phyloP scores from a whole-genome alignment of 352 stramenopile genomes.

The Phytophthora vignae region DNA sequence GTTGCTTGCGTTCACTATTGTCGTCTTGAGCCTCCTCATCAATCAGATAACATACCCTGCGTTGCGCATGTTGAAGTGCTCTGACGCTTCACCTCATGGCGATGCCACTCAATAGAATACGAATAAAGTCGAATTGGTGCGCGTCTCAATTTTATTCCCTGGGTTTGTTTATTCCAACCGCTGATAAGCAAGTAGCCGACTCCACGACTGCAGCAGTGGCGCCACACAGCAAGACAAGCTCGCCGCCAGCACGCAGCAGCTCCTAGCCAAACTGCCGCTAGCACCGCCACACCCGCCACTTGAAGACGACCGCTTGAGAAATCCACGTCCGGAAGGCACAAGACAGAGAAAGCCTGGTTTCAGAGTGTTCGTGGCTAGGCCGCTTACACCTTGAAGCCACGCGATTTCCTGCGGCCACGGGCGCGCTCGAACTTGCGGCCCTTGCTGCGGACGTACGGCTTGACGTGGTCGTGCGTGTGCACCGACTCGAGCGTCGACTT shows the following conservation, averaged over 20 bases:
- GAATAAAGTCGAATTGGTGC: constrained; percentile 57
- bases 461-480: constrained; percentile 98
- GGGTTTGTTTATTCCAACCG: constrained; percentile 54
- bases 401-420: constrained; percentile 98
- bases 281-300: constrained; percentile 15
- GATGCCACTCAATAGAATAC: not conserved
- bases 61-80: no score
- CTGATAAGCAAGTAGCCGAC: constrained; percentile 32
- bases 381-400: constrained; percentile 99
- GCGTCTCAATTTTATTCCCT: constrained; percentile 89
- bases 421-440: constrained; percentile 99
- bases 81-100: no score
- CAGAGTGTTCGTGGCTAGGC: constrained; percentile 36
- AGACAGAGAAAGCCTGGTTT: constrained; percentile 48
- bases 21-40: not conserved
- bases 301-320: constrained; percentile 7
- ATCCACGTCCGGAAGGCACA: constrained; percentile 35
- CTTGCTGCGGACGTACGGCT: constrained; percentile 99
- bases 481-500: constrained; percentile 96
- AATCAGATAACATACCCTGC: no score
- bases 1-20: not conserved
- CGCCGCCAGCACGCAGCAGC: constrained; percentile 25
- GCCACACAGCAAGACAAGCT: constrained; percentile 24
- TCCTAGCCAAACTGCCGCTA: constrained; percentile 36
- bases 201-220: constrained; percentile 32